phyloP scores from a whole-genome alignment of 139 green algal genomes.

The Chlorella sp. region DNA sequence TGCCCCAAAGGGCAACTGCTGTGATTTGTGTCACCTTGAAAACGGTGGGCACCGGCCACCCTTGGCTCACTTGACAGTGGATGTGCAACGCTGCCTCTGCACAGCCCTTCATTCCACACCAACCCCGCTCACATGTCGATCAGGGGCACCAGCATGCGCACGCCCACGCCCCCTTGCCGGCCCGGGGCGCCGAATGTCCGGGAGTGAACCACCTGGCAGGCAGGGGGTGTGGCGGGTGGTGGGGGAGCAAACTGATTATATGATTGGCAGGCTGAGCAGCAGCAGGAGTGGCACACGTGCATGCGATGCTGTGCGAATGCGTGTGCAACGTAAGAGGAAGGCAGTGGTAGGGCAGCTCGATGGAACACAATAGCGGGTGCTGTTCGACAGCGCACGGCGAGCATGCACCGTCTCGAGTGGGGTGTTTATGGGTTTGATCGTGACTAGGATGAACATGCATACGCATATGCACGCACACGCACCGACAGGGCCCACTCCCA shows the following conservation, averaged over 20 bases:
- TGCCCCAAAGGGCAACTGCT: no score
- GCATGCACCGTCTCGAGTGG: no score
- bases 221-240: background rate
- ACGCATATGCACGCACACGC: no score
- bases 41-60: background rate
- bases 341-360: no score
- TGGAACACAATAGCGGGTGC: no score
- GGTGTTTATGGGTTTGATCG: no score
- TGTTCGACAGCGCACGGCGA: no score
- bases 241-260: background rate
- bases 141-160: constrained; percentile 78
- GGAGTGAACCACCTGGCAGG: constrained; percentile 71
- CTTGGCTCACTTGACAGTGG: background rate
- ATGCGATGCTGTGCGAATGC: no score
- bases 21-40: no score
- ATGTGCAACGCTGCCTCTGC: background rate
- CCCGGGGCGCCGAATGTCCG: constrained; percentile 80
- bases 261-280: background rate
- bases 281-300: background rate
- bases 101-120: background rate
- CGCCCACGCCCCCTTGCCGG: constrained; percentile 63
- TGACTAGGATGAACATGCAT: no score
- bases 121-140: constrained; percentile 64
- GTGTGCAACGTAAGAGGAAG: no score
- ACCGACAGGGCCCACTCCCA: constrained; percentile 77